A percentile compares a stretch with the other conserved stretches of the same genome.
Evolutionary conservation across 805 yeast genomes (phyloP).

Genomic region (Nakazawaea wickerhamii): DNA sequence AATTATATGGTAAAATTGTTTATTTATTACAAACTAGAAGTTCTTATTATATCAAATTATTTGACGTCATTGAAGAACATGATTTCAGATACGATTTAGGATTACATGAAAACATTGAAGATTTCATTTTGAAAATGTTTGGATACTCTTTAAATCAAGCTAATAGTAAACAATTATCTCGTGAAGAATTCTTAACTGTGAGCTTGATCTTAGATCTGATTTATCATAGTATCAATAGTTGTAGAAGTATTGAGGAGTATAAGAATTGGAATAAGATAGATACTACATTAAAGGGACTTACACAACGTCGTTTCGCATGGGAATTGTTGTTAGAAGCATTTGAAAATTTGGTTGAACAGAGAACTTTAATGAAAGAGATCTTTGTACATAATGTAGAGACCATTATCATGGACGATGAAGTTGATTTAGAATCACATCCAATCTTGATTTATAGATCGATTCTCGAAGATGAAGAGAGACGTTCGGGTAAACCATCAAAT

Average conservation of each 20-base stretch:
- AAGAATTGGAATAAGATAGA: conserved; percentile 21
- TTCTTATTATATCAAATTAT: conserved; percentile 55
- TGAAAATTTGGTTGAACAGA: conserved; percentile 43
- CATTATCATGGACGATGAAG: conserved; percentile 40
- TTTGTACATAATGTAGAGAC: conserved; percentile 33
- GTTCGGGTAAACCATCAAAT: conserved; percentile 27
- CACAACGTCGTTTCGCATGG: conserved; percentile 31
- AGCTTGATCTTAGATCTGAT: conserved; percentile 49
- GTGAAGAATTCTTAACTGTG: conserved; percentile 69
- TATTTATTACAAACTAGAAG: conserved; percentile 84
- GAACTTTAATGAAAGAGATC: conserved; percentile 36
- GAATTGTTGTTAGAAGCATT: conserved; percentile 36
- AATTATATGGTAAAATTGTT: conserved; percentile 70
- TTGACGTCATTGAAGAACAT: conserved; percentile 27
- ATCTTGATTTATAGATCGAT: conserved; percentile 42
- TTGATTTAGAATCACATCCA: conserved; percentile 82
- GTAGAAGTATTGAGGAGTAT: conserved; percentile 17
- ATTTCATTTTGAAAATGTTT: conserved; percentile 29
- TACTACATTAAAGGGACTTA: conserved; percentile 15
- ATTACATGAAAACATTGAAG: conserved; percentile 27
- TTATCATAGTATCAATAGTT: conserved; percentile 32
- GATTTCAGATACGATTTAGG: conserved; percentile 18
- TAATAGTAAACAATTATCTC: conserved; percentile 29
- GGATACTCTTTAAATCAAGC: conserved; percentile 21
- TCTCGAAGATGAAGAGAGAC: conserved; percentile 30